Evolutionary conservation across 73 alveolate genomes (phyloP).

Genomic region (Blepharisma japonicum): DNA sequence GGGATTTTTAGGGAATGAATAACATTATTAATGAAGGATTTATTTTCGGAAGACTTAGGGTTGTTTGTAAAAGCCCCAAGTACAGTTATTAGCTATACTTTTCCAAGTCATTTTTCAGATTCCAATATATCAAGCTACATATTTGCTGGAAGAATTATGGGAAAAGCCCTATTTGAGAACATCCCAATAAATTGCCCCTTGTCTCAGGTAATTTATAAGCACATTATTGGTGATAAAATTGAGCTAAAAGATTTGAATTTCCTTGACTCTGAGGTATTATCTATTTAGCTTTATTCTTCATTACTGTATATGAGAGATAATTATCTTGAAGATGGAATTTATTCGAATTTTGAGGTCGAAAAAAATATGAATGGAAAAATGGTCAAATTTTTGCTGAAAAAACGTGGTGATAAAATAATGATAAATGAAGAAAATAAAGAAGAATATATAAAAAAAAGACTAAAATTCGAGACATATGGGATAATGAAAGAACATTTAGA

Average conservation of each 20-base stretch:
- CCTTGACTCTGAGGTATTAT: constrained; percentile 36
- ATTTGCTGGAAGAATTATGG: constrained; percentile 73
- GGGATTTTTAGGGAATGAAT: constrained; percentile 63
- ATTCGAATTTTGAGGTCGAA: background rate
- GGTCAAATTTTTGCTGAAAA: constrained; percentile 42
- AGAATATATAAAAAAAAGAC: constrained; percentile 37
- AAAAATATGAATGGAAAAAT: constrained; percentile 13
- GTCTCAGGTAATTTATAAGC: constrained; percentile 47
- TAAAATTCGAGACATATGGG: constrained; percentile 38
- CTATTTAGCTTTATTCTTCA: constrained; percentile 17
- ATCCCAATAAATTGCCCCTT: constrained; percentile 62
- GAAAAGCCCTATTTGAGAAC: constrained; percentile 79
- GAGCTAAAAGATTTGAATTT: constrained; percentile 43
- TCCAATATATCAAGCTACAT: constrained; percentile 22
- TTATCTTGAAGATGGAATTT: background rate
- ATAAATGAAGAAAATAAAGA: constrained; percentile 43
- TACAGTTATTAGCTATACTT: background rate
- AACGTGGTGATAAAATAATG: constrained; percentile 39
- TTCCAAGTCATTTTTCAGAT: background rate
- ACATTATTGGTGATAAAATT: constrained; percentile 34
- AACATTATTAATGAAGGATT: constrained; percentile 40
- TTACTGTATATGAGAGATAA: constrained; percentile 13
- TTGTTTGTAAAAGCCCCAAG: background rate
- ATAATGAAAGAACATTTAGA: constrained; percentile 28
- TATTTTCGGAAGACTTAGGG: constrained; percentile 11